These are phyloP conservation scores for Esteya vermicola DNA, from an alignment of 2,329 filamentous ascomycete genomes.

Conservation along the genomic window DNA sequence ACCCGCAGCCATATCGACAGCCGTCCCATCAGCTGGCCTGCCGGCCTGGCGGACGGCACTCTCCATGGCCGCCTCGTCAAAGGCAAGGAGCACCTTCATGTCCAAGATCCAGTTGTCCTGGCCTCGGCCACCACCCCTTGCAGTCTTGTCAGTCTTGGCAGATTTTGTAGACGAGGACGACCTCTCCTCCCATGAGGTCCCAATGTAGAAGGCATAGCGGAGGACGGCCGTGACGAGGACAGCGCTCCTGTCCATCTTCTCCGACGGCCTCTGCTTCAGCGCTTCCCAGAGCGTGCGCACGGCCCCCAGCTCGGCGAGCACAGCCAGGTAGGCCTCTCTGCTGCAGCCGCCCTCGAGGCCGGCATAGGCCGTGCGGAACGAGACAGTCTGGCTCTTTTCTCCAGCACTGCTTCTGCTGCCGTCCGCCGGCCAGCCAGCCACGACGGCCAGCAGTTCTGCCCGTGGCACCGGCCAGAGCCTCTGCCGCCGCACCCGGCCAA, in stretches of 20 bases:
- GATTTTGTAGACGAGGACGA: no score
- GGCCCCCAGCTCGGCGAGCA: constrained; percentile 12
- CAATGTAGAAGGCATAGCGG: constrained; percentile 3
- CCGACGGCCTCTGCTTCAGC: neutral
- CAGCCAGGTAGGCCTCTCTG: neutral
- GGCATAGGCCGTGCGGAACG: no score
- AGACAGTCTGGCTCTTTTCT: no score
- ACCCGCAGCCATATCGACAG: no score
- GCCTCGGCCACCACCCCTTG: neutral
- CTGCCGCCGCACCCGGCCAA: neutral
- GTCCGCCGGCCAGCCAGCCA: no score
- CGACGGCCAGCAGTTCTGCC: constrained; percentile 5
- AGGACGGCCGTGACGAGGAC: neutral
- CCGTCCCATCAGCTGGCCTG: no score
- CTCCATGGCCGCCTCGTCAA: no score
- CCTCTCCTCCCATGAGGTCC: neutral
- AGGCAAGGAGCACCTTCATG: neutral
- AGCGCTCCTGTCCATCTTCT: neutral
- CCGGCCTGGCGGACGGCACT: no score
- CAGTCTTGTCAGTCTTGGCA: neutral
- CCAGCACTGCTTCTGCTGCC: no score
- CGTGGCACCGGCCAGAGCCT: neutral
- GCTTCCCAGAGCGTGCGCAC: constrained; percentile 8
- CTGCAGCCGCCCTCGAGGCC: neutral
- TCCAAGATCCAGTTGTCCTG: neutral